Evolutionary conservation across 768 basidiomycete species (phyloP), one percentile per base, ranked within the genome.

Genomic region (Tylopilus subfusipes): DNA sequence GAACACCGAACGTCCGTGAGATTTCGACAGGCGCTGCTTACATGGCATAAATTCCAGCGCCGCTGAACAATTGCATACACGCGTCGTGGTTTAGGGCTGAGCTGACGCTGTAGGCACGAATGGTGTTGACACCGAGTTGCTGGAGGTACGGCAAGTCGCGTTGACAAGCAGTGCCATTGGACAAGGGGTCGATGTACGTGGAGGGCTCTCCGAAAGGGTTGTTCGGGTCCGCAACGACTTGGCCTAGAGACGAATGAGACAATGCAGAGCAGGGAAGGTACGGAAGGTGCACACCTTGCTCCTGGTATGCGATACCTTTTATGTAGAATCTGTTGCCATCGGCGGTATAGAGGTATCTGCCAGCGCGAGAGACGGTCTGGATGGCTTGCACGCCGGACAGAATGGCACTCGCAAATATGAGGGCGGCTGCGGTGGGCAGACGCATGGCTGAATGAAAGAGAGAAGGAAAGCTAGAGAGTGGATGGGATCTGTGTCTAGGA

Each of bases 21-120:
- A 25, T 29, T 53, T 13, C 30, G 9, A 29, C 46, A 50, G 29
- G 14, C 25, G 39, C 16, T 1, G 75, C 88, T 65, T 58, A 95
- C 93, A 96, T 86, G 49, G 88, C 81, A 71, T 97, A 96, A 52
- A 97, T 97, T 25, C 87, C 87, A 34, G 91, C 91, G 21, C 72
- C 69, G 62, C 84, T 86, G 55, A 97, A 78, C 14, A 82, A 70
- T 34, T 70, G 70, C 94, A 98, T 96, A 72, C 94, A 98, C 1
- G 73, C 72, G 68, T 94, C 92, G 58, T 98, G 94, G 71, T 96
- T 88, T 53, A 86, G 72, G 31, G 85, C 78, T 0, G 90, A 81
- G 66, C 94, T 81, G 57, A 95, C 93, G 53, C 86, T 89, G 77
- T 97, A 97, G 2, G 86, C 86, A 52, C 93, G 86, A 46, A 97